Conservation (phyloP, 2,329 filamentous ascomycete genomes). For the Colletotrichum sp. region DNA sequence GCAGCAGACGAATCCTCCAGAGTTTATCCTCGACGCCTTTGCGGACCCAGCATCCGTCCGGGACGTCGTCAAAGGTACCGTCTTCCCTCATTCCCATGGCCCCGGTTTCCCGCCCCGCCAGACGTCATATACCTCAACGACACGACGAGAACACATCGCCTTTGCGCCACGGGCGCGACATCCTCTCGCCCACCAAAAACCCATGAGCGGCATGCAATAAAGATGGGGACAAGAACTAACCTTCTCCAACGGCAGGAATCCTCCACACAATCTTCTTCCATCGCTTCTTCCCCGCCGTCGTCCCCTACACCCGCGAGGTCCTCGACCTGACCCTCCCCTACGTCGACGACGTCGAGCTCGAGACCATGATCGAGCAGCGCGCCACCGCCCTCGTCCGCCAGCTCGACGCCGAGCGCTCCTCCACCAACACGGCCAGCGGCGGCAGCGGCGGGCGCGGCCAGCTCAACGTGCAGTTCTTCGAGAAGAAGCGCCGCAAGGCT, state of each 20-base stretch:
- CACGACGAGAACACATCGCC: neutral
- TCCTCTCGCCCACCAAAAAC: neutral
- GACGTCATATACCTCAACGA: constrained; percentile 16
- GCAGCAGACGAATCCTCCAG: constrained; percentile 68
- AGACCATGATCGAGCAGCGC: constrained; percentile 91
- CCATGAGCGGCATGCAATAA: neutral
- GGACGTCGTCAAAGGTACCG: constrained; percentile 87
- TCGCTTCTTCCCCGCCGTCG: constrained; percentile 89
- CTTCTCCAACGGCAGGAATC: constrained; percentile 63
- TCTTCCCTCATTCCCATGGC: constrained; percentile 18
- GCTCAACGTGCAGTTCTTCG: constrained; percentile 90
- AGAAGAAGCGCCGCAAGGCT: constrained; percentile 84
- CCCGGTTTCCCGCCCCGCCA: constrained; percentile 4
- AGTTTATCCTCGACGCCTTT: constrained; percentile 94
- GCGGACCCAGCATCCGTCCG: constrained; percentile 88
- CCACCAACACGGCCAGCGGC: constrained; percentile 22
- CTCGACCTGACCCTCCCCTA: constrained; percentile 90
- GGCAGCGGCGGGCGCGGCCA: constrained; percentile 70
- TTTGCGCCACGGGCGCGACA: neutral
- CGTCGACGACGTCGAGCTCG: constrained; percentile 88
- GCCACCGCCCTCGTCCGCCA: constrained; percentile 80
- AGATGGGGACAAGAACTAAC: neutral
- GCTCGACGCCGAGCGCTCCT: constrained; percentile 64
- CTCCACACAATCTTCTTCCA: constrained; percentile 99
- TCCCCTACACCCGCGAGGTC: constrained; percentile 84